Evolutionary conservation across 495 filamentous ascomycete species (phyloP), one percentile per base, ranked within the genome.

Genomic region (Cercophora scortea): DNA sequence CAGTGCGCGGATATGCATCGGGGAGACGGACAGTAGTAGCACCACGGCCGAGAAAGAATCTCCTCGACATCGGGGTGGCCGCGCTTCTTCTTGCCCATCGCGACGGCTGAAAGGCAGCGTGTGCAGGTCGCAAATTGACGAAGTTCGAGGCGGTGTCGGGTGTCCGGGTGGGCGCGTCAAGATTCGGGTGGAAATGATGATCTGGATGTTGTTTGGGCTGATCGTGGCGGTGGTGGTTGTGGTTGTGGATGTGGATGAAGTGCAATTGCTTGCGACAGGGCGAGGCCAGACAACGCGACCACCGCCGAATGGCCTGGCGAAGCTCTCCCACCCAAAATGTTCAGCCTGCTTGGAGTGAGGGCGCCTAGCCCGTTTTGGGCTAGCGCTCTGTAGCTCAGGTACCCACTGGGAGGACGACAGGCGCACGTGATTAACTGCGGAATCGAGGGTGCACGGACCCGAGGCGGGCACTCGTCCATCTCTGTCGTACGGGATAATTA

Each of bases 11-110:
- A 25, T 5, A 25, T 5, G 25, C 25, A 25, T 9, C 17, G 8
- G 40, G 49, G n/a, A 32, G 33, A 58, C 75, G 43, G 59, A 79
- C 93, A 98, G 72, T 98, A 98, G 70, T 96, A 98, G 74, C 93
- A 98, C 90, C 90, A 97, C 39, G 93, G 87, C 43, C 92, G 85
- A 51, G 77, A 77, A 32, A 97, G 77, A 46, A 95, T 74, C 72
- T 96, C 90, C 63, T 97, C 87, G 59, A 95, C 68, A 55, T 88
- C 83, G 43, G 91, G 90, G 62, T 87, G 85, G 54, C 81, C 79
- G 66, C 87, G 83, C 75, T 90, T 93, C 71, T 87, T 88, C 70
- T 94, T 95, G 54, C 84, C 86, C 84, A 93, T 94, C 47, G 17
- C 56, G 45, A 16, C n/a, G 10, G 18, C 3, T 12, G 12, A 41